phyloP scores from a whole-genome alignment of 1,284 basidiomycete genomes.

The Ceratobasidium sp. region DNA sequence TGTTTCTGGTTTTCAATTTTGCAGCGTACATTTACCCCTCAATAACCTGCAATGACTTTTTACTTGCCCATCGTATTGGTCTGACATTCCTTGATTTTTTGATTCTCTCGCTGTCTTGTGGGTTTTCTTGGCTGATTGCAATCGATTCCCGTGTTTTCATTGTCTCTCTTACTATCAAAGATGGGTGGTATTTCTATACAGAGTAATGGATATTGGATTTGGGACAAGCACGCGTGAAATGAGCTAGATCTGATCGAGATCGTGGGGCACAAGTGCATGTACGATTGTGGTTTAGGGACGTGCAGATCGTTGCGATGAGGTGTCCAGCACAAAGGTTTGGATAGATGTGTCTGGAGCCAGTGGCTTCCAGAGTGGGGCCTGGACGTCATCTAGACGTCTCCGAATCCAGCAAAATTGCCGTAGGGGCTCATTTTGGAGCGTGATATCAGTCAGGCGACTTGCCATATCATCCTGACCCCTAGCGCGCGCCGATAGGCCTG shows the following conservation, averaged over 20 bases:
- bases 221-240: not conserved
- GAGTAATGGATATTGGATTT: not conserved
- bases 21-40: conserved; percentile 19
- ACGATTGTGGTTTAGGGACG: no score
- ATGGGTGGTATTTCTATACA: not conserved
- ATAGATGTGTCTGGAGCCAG: not conserved
- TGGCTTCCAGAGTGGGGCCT: not conserved
- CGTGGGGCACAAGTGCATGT: not conserved
- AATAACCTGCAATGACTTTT: conserved; percentile 21
- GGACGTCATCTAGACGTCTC: not conserved
- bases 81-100: conserved; percentile 29
- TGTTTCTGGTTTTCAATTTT: conserved; percentile 7
- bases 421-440: not conserved
- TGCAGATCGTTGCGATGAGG: no score
- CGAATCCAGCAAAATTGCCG: not conserved
- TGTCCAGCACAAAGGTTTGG: not conserved
- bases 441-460: no score
- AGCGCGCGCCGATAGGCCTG: no score
- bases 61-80: not conserved
- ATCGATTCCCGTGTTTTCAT: conserved; percentile 25
- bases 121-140: conserved; percentile 6
- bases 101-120: conserved; percentile 6
- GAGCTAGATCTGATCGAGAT: not conserved
- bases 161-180: not conserved
- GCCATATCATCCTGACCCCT: no score